Conservation (phyloP, 495 filamentous ascomycete genomes). For the Lasiosphaeris hirsuta region DNA sequence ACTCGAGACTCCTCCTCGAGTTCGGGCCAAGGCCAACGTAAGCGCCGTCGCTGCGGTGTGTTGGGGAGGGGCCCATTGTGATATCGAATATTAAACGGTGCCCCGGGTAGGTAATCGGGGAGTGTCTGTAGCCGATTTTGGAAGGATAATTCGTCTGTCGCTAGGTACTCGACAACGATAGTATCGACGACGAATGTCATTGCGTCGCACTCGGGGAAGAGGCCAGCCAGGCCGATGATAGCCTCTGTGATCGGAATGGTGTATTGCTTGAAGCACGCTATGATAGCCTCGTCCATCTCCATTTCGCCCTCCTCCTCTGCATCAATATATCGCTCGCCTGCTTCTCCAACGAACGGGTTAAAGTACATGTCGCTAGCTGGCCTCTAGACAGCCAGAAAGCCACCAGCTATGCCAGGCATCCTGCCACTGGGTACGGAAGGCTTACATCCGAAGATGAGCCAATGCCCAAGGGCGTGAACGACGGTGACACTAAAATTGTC, state of each 20-base stretch:
- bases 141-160: no score
- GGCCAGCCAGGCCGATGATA: conserved; percentile 1
- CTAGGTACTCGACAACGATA: no score
- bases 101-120: no score
- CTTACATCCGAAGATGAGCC: conserved; percentile 2
- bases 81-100: no score
- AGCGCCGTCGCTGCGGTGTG: no score
- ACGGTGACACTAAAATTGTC: conserved; percentile 3
- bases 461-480: conserved; percentile 1
- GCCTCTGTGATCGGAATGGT: not conserved
- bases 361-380: conserved; percentile 8
- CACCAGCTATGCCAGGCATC: conserved; percentile 4
- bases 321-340: not conserved
- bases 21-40: no score
- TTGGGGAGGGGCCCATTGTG: no score
- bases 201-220: no score
- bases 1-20: no score
- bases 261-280: not conserved
- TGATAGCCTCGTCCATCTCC: conserved; percentile 1
- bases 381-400: conserved; percentile 6
- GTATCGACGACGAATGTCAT: no score
- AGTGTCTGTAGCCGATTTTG: no score
- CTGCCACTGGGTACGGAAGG: not conserved
- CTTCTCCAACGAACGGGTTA: conserved; percentile 3
- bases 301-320: conserved; percentile 7